phyloP scores from a whole-genome alignment of 2,329 filamentous ascomycete genomes.

The Colletotrichum acutatum region DNA sequence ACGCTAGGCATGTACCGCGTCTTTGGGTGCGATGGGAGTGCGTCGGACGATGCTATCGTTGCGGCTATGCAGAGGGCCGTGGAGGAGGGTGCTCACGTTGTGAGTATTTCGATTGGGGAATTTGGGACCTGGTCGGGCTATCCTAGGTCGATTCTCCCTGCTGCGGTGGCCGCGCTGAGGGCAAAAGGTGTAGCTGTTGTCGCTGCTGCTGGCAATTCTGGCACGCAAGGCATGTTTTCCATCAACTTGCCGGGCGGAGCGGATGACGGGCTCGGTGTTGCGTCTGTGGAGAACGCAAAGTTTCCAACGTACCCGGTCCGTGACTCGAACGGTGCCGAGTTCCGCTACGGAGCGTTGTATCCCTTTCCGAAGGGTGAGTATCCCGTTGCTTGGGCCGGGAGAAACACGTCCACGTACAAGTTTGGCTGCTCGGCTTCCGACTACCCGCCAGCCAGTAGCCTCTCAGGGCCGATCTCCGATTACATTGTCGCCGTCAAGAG shows the following conservation, averaged over 20 bases:
- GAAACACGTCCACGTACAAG: neutral
- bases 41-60: slow-evolving; percentile 39
- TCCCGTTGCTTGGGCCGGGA: slow-evolving; percentile 7
- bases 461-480: neutral
- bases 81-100: slow-evolving; percentile 42
- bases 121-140: slow-evolving; percentile 18
- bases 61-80: slow-evolving; percentile 41
- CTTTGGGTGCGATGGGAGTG: slow-evolving; percentile 35
- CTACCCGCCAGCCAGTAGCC: neutral
- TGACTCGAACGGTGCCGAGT: neutral
- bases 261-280: slow-evolving; percentile 58
- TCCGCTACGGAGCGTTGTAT: slow-evolving; percentile 29
- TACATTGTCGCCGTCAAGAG: slow-evolving; percentile 18
- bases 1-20: slow-evolving; percentile 39
- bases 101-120: slow-evolving; percentile 42
- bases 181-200: slow-evolving; percentile 63
- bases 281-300: slow-evolving; percentile 59
- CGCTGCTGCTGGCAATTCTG: slow-evolving; percentile 62
- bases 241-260: slow-evolving; percentile 60
- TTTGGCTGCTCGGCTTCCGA: slow-evolving; percentile 22
- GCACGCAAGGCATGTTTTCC: slow-evolving; percentile 58
- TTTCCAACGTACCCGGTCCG: slow-evolving; percentile 27
- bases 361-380: slow-evolving; percentile 22
- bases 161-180: slow-evolving; percentile 61
- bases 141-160: slow-evolving; percentile 40